Conservation (phyloP, 257 asterid species). For the Handroanthus guayacan region DNA sequence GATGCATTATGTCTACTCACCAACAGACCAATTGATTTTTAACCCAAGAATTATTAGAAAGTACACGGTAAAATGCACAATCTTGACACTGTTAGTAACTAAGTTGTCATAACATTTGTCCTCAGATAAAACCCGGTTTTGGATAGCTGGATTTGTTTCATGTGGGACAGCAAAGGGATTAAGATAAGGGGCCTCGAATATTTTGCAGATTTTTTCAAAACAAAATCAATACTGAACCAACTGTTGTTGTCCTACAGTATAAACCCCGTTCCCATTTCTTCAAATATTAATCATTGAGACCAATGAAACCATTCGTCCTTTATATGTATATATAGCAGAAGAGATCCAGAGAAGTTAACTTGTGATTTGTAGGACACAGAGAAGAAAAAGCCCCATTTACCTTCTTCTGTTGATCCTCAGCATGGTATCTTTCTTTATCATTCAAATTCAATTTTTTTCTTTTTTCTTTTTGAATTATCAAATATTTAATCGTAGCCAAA, state of each 20-base stretch:
- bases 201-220: not conserved
- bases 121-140: no score
- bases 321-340: not conserved
- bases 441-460: not conserved
- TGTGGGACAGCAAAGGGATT: not conserved
- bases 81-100: no score
- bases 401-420: no score
- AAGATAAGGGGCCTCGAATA: not conserved
- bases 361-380: not conserved
- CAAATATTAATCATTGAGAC: not conserved
- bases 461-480: not conserved
- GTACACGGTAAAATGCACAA: no score
- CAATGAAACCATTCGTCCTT: not conserved
- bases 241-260: not conserved
- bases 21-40: no score
- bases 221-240: slow-evolving; percentile 6
- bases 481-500: not conserved
- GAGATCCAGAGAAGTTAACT: not conserved
- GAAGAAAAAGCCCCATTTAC: no score
- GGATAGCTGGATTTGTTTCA: not conserved
- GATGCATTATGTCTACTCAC: no score
- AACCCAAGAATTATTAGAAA: no score
- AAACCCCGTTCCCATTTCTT: not conserved
- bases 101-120: no score
- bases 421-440: not conserved